Base-by-base conservation (phyloP, 2,329 filamentous ascomycete species). In the Juglanconis oblonga region DNA sequence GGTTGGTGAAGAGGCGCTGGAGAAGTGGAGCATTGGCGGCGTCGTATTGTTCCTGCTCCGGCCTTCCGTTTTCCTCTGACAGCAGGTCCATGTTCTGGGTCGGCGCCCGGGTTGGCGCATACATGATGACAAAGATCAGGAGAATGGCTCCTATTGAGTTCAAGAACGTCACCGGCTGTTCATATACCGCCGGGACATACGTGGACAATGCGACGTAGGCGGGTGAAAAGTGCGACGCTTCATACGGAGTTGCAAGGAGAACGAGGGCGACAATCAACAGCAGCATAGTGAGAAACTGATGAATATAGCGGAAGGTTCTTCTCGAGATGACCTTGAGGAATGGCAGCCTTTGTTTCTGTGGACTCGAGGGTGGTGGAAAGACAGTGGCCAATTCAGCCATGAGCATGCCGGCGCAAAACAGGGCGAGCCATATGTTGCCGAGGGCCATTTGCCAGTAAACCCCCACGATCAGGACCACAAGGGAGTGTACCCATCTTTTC, bases 1-100 rank as follows among this genome's bases (percentile, higher is more conserved):
- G 45, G 4, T 62, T 67, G 4, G 64, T 68, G 52, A 69, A 67
- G 38, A 64, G 63, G 6, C 62, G 56, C 53, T 67, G 64, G 13
- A 67, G 49, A 5, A 62, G 42, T 5, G 63, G 63, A 8, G 53
- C 48, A 17, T 40, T 6, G n/a, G 32, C 17, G 40, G 36, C 24
- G 40, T n/a, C 42, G 14, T 4, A 42, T n/a, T 35, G 40, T 14
- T 42, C n/a, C 38, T 42, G 38, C 38, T 42, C 8, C 24, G 33
- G 7, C 14, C 42, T 9, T n/a, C 7, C 9, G 35, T 50, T 13
- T 7, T 24, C 45, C 35, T 13, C 32, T n/a, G 45, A n/a, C 36
- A 31, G 24, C 48, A 32, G 42, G 4, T 5, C 38, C 11, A 42
- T 14, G 2, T 42, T 10, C n/a, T 42, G 38, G 10, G 10, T 17